Conservation (phyloP, 805 yeast genomes). For the Pichia nakasei region DNA sequence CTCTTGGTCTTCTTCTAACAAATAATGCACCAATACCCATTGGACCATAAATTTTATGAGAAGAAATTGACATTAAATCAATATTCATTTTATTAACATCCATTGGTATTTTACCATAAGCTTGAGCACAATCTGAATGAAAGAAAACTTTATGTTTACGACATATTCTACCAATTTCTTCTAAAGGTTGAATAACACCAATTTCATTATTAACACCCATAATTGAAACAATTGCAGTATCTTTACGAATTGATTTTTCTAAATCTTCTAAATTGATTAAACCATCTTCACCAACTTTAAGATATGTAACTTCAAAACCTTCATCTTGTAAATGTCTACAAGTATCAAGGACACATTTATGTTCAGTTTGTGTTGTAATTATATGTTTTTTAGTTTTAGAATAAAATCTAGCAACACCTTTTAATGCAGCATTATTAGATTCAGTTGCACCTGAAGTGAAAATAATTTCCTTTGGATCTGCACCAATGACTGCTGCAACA, state of each 20-base stretch:
- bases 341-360: conserved; percentile 96
- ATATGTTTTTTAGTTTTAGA: conserved; percentile 84
- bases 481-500: conserved; percentile 76
- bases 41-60: conserved; percentile 97
- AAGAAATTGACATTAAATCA: conserved; percentile 87
- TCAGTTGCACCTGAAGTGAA: conserved; percentile 99
- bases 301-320: conserved; percentile 91
- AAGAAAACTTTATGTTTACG: conserved; percentile 82
- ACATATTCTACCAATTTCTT: conserved; percentile 86
- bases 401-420: conserved; percentile 94
- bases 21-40: conserved; percentile 95
- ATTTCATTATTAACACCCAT: conserved; percentile 99
- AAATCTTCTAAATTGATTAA: conserved; percentile 69
- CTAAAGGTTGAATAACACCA: conserved; percentile 94
- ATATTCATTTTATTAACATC: conserved; percentile 92
- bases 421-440: conserved; percentile 86
- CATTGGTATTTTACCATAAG: conserved; percentile 85
- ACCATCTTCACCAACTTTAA: conserved; percentile 78
- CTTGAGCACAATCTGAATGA: conserved; percentile 98
- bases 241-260: conserved; percentile 78
- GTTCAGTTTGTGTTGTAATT: conserved; percentile 95
- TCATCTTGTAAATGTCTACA: conserved; percentile 93
- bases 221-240: conserved; percentile 80
- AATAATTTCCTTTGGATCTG: conserved; percentile 94
- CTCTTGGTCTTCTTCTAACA: conserved; percentile 97